Percentiles rank a stretch among this genome's conserved stretches.
These are phyloP conservation scores for Paecilomyces dactylethromorphus DNA, from an alignment of 2,329 filamentous ascomycete genomes.

Conservation along the genomic window DNA sequence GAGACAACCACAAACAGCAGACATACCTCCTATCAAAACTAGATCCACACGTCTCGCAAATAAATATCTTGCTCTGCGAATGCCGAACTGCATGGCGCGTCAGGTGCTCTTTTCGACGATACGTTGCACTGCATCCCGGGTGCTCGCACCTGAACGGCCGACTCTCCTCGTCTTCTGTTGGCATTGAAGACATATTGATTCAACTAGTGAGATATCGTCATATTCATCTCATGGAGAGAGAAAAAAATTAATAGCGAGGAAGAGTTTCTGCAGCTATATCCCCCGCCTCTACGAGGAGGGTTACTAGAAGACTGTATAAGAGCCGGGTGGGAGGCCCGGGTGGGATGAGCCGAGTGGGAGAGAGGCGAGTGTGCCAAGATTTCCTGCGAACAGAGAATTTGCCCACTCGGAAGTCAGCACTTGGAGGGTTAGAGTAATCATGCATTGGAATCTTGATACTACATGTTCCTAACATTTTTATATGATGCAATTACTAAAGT, in stretches of 20 bases:
- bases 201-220: not conserved
- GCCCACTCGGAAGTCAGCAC: not conserved
- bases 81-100: conserved; percentile 11
- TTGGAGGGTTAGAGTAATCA: not conserved
- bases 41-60: conserved; percentile 3
- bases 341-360: not conserved
- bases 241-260: not conserved
- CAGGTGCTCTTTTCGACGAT: conserved; percentile 18
- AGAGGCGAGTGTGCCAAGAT: not conserved
- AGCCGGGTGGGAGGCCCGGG: conserved; percentile 3
- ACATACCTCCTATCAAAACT: conserved; percentile 5
- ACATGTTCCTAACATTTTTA: too few relatives aligned
- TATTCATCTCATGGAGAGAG: not conserved
- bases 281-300: not conserved
- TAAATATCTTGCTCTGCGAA: not conserved
- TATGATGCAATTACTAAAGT: not conserved
- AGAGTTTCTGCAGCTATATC: not conserved
- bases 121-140: conserved; percentile 13
- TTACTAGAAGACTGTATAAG: not conserved
- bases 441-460: too few relatives aligned
- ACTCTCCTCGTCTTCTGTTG: not conserved
- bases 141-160: conserved; percentile 9
- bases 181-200: not conserved
- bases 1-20: not conserved
- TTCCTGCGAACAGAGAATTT: not conserved